Conservation (phyloP, 768 basidiomycete species). For the Lyophyllum semitale region DNA sequence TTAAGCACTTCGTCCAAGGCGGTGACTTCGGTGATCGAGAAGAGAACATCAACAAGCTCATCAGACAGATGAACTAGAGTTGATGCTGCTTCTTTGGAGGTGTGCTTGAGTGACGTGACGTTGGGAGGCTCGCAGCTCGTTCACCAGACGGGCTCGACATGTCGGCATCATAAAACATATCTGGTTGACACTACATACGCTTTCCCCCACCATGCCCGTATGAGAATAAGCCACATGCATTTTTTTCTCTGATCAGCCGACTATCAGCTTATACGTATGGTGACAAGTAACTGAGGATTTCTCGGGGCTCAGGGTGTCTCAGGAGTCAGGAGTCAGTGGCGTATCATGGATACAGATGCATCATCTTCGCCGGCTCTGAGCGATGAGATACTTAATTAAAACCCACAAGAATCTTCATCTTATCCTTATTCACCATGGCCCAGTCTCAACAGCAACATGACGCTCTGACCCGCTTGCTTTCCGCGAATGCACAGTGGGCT, state of each 20-base stretch:
- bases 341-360: too few relatives aligned
- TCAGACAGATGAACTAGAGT: slow-evolving; percentile 87
- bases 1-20: slow-evolving; percentile 95
- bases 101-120: slow-evolving; percentile 14
- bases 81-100: slow-evolving; percentile 6
- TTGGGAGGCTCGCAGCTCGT: slow-evolving; percentile 3
- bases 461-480: slow-evolving; percentile 32
- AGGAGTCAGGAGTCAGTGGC: too few relatives aligned
- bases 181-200: slow-evolving; percentile 13
- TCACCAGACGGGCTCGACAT: slow-evolving; percentile 13
- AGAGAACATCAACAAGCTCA: slow-evolving; percentile 94
- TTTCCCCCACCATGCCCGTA: slow-evolving; percentile 12
- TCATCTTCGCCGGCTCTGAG: too few relatives aligned
- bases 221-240: slow-evolving; percentile 21
- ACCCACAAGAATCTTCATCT: too few relatives aligned
- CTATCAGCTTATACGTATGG: neutral
- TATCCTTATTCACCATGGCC: slow-evolving; percentile 8
- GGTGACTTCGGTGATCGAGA: slow-evolving; percentile 99
- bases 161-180: slow-evolving; percentile 15
- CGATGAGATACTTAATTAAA: too few relatives aligned
- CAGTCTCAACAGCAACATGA: slow-evolving; percentile 16
- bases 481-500: slow-evolving; percentile 72
- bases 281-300: too few relatives aligned
- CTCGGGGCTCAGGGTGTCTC: too few relatives aligned
- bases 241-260: neutral